Conservation (phyloP, 768 basidiomycete species). For the Neoboletus magnificus region DNA sequence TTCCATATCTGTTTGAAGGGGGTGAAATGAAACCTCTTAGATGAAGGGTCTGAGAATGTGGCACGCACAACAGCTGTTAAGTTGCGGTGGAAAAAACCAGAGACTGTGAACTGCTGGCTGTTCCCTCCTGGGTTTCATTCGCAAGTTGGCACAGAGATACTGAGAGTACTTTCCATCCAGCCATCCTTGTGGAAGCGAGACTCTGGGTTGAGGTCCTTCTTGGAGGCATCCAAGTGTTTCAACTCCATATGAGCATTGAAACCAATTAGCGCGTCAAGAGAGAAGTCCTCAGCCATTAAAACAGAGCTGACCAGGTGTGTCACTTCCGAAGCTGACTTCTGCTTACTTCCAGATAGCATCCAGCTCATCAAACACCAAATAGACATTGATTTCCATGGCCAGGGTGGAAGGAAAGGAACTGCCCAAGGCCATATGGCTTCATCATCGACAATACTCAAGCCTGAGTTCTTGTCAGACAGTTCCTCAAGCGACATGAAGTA, state of each 20-base stretch:
- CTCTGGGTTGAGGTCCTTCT: background rate
- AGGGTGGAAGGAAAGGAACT: background rate
- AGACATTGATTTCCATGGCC: background rate
- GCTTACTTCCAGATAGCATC: background rate
- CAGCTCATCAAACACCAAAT: background rate
- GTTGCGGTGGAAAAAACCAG: background rate
- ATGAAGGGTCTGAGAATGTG: background rate
- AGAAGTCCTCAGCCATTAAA: background rate
- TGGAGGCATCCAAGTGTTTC: background rate
- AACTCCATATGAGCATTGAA: background rate
- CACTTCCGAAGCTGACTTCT: background rate
- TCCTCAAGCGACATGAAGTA: too few relatives aligned
- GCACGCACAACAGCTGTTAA: constrained; percentile 1
- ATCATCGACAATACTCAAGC: too few relatives aligned
- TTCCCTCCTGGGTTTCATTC: background rate
- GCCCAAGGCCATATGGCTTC: too few relatives aligned
- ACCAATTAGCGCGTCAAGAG: background rate
- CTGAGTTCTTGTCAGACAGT: too few relatives aligned
- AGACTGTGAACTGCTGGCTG: background rate
- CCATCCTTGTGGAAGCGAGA: background rate
- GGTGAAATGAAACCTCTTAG: constrained; percentile 17
- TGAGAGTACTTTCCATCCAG: background rate
- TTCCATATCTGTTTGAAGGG: constrained; percentile 22
- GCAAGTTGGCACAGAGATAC: background rate
- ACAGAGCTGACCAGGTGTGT: background rate